phyloP scores from a whole-genome alignment of 331 rosid genomes.

The Malus hybrid region DNA sequence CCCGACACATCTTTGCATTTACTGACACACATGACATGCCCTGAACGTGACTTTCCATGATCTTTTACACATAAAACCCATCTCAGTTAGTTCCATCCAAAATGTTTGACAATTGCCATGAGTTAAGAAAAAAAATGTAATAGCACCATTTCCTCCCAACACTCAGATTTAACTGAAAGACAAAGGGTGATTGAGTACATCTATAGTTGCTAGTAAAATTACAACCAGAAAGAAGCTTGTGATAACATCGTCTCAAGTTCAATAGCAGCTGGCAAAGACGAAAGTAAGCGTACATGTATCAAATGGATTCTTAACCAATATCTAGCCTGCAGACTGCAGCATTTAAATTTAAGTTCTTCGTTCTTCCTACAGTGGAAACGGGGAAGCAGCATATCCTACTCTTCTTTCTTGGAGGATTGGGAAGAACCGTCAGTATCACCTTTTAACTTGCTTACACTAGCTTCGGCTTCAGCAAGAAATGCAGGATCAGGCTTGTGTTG shows the following conservation, averaged over 20 bases:
- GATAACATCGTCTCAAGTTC: neutral
- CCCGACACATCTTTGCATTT: no score
- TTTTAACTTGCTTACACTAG: constrained; percentile 48
- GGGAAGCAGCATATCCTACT: constrained; percentile 13
- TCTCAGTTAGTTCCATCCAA: no score
- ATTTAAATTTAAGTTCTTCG: neutral
- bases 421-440: constrained; percentile 31
- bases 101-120: no score
- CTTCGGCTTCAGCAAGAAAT: constrained; percentile 80
- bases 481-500: constrained; percentile 77
- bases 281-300: neutral
- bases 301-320: no score
- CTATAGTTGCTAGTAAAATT: neutral
- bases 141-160: no score
- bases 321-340: neutral
- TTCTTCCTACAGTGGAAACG: neutral
- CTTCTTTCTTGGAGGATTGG: constrained; percentile 52
- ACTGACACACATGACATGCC: no score
- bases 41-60: no score
- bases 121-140: no score
- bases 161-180: no score
- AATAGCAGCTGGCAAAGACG: neutral
- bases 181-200: no score
- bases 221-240: neutral
- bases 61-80: no score